A percentile compares a stretch with the other conserved stretches of the same genome.
phyloP scores from a whole-genome alignment of 345 rosid species.

The Aquilaria sinensis region DNA sequence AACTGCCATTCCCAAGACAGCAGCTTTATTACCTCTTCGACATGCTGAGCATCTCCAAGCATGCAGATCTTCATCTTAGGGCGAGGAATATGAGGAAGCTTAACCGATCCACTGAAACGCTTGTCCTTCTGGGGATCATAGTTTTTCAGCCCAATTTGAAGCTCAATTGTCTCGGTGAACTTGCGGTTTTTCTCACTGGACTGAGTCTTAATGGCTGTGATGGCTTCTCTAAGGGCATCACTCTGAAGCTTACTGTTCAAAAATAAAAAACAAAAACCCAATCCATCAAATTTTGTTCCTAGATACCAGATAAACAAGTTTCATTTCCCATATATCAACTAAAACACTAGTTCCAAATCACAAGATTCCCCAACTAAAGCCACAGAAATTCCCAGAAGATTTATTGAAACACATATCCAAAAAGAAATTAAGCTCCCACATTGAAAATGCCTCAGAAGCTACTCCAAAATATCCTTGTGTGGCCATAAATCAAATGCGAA shows the following conservation, averaged over 20 bases:
- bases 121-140: constrained; percentile 82
- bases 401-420: no score
- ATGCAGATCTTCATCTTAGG: constrained; percentile 68
- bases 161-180: constrained; percentile 70
- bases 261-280: not conserved
- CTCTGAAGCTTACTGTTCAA: constrained; percentile 60
- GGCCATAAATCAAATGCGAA: no score
- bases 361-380: no score
- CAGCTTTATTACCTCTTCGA: constrained; percentile 38
- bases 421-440: no score
- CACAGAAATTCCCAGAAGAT: no score
- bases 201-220: constrained; percentile 30
- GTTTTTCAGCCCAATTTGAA: constrained; percentile 75
- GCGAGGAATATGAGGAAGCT: constrained; percentile 58
- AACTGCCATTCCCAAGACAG: no score
- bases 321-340: no score
- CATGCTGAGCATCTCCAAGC: constrained; percentile 69
- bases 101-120: constrained; percentile 43
- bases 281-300: not conserved
- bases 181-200: constrained; percentile 50
- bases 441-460: no score
- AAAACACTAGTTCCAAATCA: no score
- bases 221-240: constrained; percentile 63
- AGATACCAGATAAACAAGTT: no score
- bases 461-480: no score